phyloP scores from a whole-genome alignment of 768 basidiomycete species.

The Serpula lacrymans region DNA sequence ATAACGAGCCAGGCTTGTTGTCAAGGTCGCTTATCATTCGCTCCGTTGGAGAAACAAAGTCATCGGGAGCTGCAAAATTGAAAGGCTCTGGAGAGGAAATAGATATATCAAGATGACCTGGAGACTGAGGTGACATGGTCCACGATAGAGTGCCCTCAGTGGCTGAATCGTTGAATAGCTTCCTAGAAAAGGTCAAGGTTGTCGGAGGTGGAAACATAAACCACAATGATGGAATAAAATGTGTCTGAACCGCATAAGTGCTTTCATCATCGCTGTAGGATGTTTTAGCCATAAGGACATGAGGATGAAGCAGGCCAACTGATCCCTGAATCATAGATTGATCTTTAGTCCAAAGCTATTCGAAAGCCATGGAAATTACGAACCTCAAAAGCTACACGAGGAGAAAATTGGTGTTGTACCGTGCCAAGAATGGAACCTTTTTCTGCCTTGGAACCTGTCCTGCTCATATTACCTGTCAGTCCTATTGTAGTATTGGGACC shows the following conservation, averaged over 20 bases:
- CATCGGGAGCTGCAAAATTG: slow-evolving; percentile 26
- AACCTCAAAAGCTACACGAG: slow-evolving; percentile 51
- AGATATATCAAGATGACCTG: slow-evolving; percentile 35
- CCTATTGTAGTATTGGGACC: slow-evolving; percentile 41
- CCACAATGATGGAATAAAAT: slow-evolving; percentile 31
- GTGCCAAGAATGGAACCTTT: slow-evolving; percentile 59
- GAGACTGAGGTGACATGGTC: slow-evolving; percentile 21
- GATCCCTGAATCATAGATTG: slow-evolving; percentile 31
- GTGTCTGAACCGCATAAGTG: slow-evolving; percentile 36
- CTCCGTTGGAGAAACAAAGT: slow-evolving; percentile 19
- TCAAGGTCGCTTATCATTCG: slow-evolving; percentile 17
- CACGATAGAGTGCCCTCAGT: slow-evolving; percentile 42
- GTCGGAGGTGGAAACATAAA: slow-evolving; percentile 35
- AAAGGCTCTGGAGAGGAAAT: slow-evolving; percentile 42
- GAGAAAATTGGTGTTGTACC: slow-evolving; percentile 73
- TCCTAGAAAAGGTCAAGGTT: slow-evolving; percentile 45
- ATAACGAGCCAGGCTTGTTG: slow-evolving; percentile 42
- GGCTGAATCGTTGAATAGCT: slow-evolving; percentile 47
- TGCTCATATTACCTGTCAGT: slow-evolving; percentile 39
- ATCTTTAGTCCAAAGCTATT: slow-evolving; percentile 11
- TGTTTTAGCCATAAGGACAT: slow-evolving; percentile 37
- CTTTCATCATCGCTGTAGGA: slow-evolving; percentile 51
- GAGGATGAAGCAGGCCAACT: slow-evolving; percentile 38
- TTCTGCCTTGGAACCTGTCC: slow-evolving; percentile 13
- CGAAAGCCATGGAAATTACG: slow-evolving; percentile 13